Conservation (phyloP, 2,329 filamentous ascomycete genomes). For the Cladosporium oxysporum region DNA sequence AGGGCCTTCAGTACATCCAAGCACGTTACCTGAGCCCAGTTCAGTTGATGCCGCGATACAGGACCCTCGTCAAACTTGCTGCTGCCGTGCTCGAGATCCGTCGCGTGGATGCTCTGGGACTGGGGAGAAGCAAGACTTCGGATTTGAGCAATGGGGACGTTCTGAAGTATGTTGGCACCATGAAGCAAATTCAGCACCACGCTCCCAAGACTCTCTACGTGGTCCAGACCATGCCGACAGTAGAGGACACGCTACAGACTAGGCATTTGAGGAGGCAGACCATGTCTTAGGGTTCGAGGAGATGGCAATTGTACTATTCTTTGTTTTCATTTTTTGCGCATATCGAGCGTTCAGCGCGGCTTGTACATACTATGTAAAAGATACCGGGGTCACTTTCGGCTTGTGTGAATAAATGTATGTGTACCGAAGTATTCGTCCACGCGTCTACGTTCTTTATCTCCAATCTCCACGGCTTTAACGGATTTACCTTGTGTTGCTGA, state of each 20-base stretch:
- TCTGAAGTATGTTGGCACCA: constrained; percentile 30
- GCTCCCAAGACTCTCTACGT: constrained; percentile 44
- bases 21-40: constrained; percentile 30
- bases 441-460: neutral
- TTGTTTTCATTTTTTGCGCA: neutral
- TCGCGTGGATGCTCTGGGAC: constrained; percentile 37
- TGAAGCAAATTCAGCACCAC: constrained; percentile 35
- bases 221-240: constrained; percentile 48
- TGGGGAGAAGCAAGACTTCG: constrained; percentile 20
- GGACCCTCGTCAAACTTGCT: constrained; percentile 46
- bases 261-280: constrained; percentile 12
- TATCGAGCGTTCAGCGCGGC: constrained; percentile 5
- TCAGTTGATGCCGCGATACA: constrained; percentile 44
- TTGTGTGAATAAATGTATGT: neutral
- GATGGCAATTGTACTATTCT: neutral
- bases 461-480: constrained; percentile 1
- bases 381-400: neutral
- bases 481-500: neutral
- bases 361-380: constrained; percentile 6
- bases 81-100: constrained; percentile 40
- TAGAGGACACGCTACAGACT: constrained; percentile 35
- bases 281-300: neutral
- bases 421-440: neutral
- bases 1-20: constrained; percentile 34
- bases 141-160: constrained; percentile 25